Base-by-base conservation (phyloP, 176 grass and related monocot species). In the Hyparrhenia diplandra region DNA sequence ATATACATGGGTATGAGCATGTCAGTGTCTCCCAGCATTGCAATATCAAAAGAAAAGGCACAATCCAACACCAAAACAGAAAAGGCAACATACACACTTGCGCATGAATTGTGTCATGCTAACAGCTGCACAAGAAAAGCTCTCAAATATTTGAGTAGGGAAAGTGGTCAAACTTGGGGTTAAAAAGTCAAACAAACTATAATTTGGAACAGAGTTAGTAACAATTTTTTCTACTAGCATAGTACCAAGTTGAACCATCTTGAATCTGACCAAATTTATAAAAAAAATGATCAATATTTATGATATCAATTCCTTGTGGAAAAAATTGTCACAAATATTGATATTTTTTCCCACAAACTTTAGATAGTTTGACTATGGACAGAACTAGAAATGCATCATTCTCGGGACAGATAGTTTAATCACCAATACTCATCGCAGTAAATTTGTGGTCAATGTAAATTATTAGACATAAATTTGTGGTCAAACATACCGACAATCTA, bases 401-500 rank as follows among this genome's bases (percentile, higher is more conserved):
- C 58, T 61, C 4, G 0, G 12, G 25, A 27, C 24, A 25, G 12
- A 61, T 28, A 3, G 29, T 34, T 41, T 68, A 46, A 74, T 57
- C 62, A 63, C 28, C 64, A 68, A 59, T 27, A 30, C 46, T 20
- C 27, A 54, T 71, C 76, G n/a, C n/a, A n/a, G n/a, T n/a, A n/a
- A n/a, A n/a, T n/a, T n/a, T n/a, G 64, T 71, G 13, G 9, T 20
- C 47, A 63, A 70, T 61, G n/a, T 64, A 84, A 79, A 78, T 13
- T 76, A 64, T 40, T 69, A 54, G 39, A 52, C 25, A 76, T 42
- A 41, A 65, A 30, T 65, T 65, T 73, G 51, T 47, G 64, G 76
- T 39, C 9, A 71, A 84, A 86, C 88, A 82, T 93, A 99, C 92
- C 63, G 90, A 99, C 67, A 99, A 87, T 81, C 90, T 89, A 77